Evolutionary conservation across 2,329 filamentous ascomycete genomes (phyloP).

Genomic region (Grosmannia serpens): DNA sequence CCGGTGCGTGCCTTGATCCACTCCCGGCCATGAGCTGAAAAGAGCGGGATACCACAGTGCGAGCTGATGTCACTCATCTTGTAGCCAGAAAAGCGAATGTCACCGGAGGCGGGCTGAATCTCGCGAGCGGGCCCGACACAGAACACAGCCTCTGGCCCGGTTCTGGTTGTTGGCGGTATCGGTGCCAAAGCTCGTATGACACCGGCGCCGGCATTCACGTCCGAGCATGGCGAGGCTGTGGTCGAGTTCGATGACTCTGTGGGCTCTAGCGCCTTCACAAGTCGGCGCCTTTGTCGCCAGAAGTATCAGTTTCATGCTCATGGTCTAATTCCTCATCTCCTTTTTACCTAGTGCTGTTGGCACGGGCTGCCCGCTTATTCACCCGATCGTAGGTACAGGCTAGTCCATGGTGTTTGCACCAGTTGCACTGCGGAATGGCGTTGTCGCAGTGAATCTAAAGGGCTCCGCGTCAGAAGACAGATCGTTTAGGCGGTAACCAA

Average conservation of each 20-base stretch:
- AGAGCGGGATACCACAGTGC: constrained; percentile 35
- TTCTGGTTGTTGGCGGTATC: background rate
- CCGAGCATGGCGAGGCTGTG: background rate
- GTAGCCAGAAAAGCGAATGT: constrained; percentile 34
- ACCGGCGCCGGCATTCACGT: no score
- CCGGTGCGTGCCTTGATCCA: constrained; percentile 37
- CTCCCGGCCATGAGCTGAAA: constrained; percentile 32
- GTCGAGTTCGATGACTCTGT: background rate
- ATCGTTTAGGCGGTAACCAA: background rate
- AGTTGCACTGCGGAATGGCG: constrained; percentile 9
- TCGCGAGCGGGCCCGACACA: background rate
- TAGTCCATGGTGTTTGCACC: constrained; percentile 8
- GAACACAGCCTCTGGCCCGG: background rate
- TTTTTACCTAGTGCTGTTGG: background rate
- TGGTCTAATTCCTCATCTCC: background rate
- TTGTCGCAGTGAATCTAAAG: constrained; percentile 9
- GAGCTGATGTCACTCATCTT: constrained; percentile 34
- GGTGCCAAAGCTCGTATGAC: background rate
- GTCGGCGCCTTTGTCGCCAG: background rate
- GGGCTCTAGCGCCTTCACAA: background rate
- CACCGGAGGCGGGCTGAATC: constrained; percentile 15
- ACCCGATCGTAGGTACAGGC: constrained; percentile 6
- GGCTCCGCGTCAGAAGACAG: background rate
- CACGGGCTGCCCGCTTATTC: background rate
- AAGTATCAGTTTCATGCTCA: background rate